phyloP scores from a whole-genome alignment of 2,329 filamentous ascomycete species.

The Ascochyta viciae-villosae region DNA sequence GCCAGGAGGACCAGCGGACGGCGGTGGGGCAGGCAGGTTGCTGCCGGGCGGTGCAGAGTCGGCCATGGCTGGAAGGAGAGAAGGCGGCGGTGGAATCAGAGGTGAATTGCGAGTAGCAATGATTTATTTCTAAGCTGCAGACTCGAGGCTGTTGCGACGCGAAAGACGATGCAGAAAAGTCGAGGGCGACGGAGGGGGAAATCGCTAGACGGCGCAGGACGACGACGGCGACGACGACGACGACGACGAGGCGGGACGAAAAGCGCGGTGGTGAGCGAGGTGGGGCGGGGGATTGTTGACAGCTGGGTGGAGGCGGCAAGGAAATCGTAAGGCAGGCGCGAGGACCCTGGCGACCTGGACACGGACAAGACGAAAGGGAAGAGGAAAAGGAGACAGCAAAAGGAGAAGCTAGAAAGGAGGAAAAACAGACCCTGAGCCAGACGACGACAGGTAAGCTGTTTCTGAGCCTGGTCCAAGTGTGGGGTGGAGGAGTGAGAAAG shows the following conservation, averaged over 20 bases:
- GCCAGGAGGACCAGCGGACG: constrained; percentile 74
- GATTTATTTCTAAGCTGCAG: constrained; percentile 7
- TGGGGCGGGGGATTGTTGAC: constrained; percentile 19
- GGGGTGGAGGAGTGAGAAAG: constrained; percentile 44
- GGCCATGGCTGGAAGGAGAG: constrained; percentile 67
- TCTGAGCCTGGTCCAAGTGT: constrained; percentile 37
- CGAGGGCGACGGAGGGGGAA: neutral
- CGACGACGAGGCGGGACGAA: constrained; percentile 13
- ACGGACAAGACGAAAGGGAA: constrained; percentile 39
- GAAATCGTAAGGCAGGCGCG: constrained; percentile 39
- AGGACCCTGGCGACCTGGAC: constrained; percentile 32
- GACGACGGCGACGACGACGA: no score
- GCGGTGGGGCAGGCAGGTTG: constrained; percentile 73
- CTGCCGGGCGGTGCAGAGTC: constrained; percentile 70
- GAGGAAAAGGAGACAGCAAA: constrained; percentile 45
- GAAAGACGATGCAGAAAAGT: constrained; percentile 18
- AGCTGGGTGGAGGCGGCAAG: constrained; percentile 36
- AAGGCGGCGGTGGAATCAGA: constrained; percentile 16
- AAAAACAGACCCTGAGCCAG: constrained; percentile 46
- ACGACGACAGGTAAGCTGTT: constrained; percentile 28
- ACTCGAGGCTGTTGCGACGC: constrained; percentile 3
- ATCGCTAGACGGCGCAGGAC: no score
- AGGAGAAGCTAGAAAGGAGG: constrained; percentile 47
- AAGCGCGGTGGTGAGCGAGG: constrained; percentile 20
- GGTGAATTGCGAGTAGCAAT: constrained; percentile 2